phyloP scores from a whole-genome alignment of 164 flowering plant genomes.

The Buxus sempervirens region DNA sequence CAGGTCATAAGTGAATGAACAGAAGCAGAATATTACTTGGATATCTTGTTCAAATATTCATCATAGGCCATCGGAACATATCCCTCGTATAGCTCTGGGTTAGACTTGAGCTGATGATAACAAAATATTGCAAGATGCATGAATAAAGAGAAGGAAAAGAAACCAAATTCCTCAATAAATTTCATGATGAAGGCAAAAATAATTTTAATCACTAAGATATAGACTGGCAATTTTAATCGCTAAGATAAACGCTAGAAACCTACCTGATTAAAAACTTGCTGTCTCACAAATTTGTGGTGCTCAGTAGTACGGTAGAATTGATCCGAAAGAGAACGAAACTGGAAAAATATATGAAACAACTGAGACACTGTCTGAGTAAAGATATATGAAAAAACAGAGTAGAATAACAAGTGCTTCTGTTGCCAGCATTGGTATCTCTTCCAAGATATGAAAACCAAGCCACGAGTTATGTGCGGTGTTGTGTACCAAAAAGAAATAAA shows the following conservation, averaged over 20 bases:
- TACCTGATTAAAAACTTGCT: constrained; percentile 76
- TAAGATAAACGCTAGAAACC: background rate
- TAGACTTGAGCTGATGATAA: constrained; percentile 53
- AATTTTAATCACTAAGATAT: background rate
- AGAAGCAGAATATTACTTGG: constrained; percentile 44
- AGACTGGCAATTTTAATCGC: background rate
- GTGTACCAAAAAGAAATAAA: too few relatives aligned
- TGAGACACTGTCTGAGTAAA: constrained; percentile 10
- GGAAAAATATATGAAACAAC: constrained; percentile 18
- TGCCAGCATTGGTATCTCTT: too few relatives aligned
- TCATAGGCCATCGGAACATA: constrained; percentile 87
- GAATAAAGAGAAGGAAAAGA: background rate
- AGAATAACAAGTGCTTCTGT: too few relatives aligned
- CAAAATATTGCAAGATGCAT: constrained; percentile 14
- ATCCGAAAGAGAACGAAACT: constrained; percentile 94
- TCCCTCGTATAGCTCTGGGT: constrained; percentile 61
- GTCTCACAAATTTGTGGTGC: constrained; percentile 78
- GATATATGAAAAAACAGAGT: too few relatives aligned
- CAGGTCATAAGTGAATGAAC: background rate
- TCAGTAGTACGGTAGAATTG: constrained; percentile 81
- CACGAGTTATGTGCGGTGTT: too few relatives aligned
- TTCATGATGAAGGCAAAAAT: background rate
- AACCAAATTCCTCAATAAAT: background rate
- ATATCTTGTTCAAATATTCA: constrained; percentile 81
- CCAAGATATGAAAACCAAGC: too few relatives aligned